Percentiles rank a stretch among this genome's conserved stretches.
phyloP scores from a whole-genome alignment of 2,329 filamentous ascomycete species.

The Penicillium hordei region DNA sequence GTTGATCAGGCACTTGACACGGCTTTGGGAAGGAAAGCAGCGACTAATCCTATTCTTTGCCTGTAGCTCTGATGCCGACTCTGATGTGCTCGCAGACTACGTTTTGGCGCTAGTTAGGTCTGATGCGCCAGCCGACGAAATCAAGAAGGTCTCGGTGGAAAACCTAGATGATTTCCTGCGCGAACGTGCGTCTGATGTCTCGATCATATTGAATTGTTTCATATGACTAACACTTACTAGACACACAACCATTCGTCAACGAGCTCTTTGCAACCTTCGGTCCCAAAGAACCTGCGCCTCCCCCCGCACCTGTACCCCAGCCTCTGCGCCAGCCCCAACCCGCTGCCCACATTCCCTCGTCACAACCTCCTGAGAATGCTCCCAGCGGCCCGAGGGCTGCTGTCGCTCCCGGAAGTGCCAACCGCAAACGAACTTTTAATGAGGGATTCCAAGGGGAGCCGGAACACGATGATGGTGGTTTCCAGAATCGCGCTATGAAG shows the following conservation, averaged over 20 bases:
- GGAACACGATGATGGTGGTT: constrained; percentile 41
- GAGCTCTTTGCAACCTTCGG: constrained; percentile 55
- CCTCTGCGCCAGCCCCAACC: constrained; percentile 22
- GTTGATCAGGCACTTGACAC: constrained; percentile 20
- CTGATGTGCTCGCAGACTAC: constrained; percentile 62
- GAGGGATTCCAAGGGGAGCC: constrained; percentile 51
- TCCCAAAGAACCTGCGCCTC: constrained; percentile 41
- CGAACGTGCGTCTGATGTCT: constrained; percentile 45
- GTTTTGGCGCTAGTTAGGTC: constrained; percentile 59
- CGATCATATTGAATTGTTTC: not conserved
- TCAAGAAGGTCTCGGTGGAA: constrained; percentile 54
- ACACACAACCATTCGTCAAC: constrained; percentile 55
- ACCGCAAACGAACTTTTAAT: constrained; percentile 55
- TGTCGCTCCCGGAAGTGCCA: constrained; percentile 28
- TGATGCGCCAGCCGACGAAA: constrained; percentile 55
- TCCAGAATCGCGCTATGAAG: constrained; percentile 52
- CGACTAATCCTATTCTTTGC: constrained; percentile 7
- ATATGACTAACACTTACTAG: constrained; percentile 34
- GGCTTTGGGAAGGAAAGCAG: not conserved
- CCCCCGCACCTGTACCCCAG: constrained; percentile 24
- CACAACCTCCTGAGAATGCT: constrained; percentile 25
- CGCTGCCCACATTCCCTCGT: constrained; percentile 19
- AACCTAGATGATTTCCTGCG: constrained; percentile 59
- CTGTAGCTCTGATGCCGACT: constrained; percentile 60
- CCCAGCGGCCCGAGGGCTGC: constrained; percentile 25